Conservation (phyloP, 2,329 filamentous ascomycete genomes). For the Phaeoacremonium minimum region DNA sequence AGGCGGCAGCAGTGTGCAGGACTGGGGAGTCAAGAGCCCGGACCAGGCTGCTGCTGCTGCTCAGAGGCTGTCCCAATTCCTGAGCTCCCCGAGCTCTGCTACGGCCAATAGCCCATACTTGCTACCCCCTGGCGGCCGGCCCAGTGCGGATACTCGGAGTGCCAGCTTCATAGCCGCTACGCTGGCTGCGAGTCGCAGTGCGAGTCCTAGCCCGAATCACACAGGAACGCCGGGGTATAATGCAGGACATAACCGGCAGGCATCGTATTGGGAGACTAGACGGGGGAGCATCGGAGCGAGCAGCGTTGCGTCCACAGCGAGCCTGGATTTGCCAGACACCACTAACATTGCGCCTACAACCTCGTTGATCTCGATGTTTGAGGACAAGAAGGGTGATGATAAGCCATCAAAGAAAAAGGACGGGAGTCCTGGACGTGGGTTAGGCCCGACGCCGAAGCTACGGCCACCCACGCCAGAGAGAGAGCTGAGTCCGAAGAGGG, state of each 20-base stretch:
- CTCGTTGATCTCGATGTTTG: conserved; percentile 66
- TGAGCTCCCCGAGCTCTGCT: conserved; percentile 10
- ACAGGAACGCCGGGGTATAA: conserved; percentile 5
- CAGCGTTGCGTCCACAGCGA: conserved; percentile 22
- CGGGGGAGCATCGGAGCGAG: conserved; percentile 22
- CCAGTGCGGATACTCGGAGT: conserved; percentile 32
- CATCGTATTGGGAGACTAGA: conserved; percentile 5
- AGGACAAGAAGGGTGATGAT: conserved; percentile 33
- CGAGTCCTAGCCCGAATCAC: conserved; percentile 42
- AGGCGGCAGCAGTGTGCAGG: conserved; percentile 23
- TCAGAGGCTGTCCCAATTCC: conserved; percentile 19
- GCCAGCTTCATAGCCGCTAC: conserved; percentile 60
- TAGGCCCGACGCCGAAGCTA: conserved; percentile 12
- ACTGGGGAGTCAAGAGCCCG: conserved; percentile 9
- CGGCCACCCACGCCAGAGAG: conserved; percentile 26
- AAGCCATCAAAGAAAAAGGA: conserved; percentile 29
- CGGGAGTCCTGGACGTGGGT: background rate
- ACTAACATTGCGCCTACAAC: conserved; percentile 58
- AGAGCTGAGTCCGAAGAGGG: conserved; percentile 17
- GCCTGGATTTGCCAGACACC: conserved; percentile 42
- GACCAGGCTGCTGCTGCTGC: conserved; percentile 14
- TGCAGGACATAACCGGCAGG: background rate
- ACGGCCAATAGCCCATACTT: conserved; percentile 4
- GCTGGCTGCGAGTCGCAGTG: conserved; percentile 57
- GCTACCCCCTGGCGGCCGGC: conserved; percentile 9